Evolutionary conservation across 768 basidiomycete species (phyloP).

Genomic region (Amanita thiersii): DNA sequence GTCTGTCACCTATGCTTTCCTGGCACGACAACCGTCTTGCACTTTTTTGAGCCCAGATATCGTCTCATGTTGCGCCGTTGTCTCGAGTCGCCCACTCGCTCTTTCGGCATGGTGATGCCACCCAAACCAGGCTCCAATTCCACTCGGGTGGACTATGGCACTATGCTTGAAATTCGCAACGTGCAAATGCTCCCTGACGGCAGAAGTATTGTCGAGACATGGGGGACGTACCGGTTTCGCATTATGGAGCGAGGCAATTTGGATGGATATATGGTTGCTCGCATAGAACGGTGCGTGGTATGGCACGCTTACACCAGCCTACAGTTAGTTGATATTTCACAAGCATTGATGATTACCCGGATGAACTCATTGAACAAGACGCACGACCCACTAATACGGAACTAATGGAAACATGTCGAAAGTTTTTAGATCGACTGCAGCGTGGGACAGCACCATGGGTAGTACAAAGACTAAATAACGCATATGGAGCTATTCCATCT

Average conservation of each 20-base stretch:
- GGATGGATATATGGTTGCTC: slow-evolving; percentile 86
- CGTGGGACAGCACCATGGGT: slow-evolving; percentile 88
- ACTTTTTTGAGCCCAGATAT: slow-evolving; percentile 93
- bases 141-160: slow-evolving; percentile 69
- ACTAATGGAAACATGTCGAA: slow-evolving; percentile 37
- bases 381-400: slow-evolving; percentile 36
- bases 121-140: slow-evolving; percentile 28
- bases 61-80: slow-evolving; percentile 96
- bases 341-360: slow-evolving; percentile 28
- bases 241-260: slow-evolving; percentile 75
- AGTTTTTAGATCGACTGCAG: slow-evolving; percentile 37
- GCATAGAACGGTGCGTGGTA: slow-evolving; percentile 51
- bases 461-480: slow-evolving; percentile 73
- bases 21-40: slow-evolving; percentile 80
- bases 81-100: slow-evolving; percentile 66
- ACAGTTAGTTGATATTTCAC: not conserved
- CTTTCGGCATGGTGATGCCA: slow-evolving; percentile 92
- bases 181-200: slow-evolving; percentile 90
- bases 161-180: slow-evolving; percentile 83
- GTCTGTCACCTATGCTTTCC: slow-evolving; percentile 88
- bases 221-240: slow-evolving; percentile 65
- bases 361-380: slow-evolving; percentile 19
- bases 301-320: not conserved
- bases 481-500: slow-evolving; percentile 69
- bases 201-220: slow-evolving; percentile 72